Percentiles rank a stretch among this genome's conserved stretches.
Conservation (phyloP, 345 rosid genomes). For the Noccaea caerulescens region DNA sequence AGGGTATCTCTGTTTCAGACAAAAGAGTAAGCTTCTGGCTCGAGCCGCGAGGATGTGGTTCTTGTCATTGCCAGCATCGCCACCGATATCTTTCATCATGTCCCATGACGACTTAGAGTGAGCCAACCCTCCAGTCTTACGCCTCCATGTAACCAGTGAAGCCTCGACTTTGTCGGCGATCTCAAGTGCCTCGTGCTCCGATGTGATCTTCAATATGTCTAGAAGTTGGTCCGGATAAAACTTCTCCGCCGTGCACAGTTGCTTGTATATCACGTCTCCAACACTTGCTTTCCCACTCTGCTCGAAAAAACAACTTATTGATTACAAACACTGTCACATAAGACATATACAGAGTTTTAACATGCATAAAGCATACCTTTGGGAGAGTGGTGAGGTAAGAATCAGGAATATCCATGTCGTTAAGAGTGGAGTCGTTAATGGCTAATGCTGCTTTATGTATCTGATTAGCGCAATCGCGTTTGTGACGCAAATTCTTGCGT, state of each 20-base stretch:
- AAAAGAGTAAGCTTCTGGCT: conserved; percentile 78
- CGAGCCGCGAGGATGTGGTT: conserved; percentile 77
- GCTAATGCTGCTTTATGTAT: conserved; percentile 97
- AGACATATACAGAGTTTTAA: not conserved
- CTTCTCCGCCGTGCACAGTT: conserved; percentile 57
- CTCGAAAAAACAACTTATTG: not conserved
- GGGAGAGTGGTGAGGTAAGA: conserved; percentile 81
- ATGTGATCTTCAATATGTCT: conserved; percentile 61
- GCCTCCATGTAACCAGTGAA: conserved; percentile 92
- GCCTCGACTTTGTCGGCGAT: conserved; percentile 82
- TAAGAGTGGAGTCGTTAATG: conserved; percentile 75
- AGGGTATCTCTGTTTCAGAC: conserved; percentile 86
- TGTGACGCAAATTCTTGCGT: conserved; percentile 64
- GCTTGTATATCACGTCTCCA: conserved; percentile 81
- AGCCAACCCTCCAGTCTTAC: conserved; percentile 74
- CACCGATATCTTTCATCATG: conserved; percentile 77
- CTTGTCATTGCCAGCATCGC: conserved; percentile 70
- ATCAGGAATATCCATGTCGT: conserved; percentile 91
- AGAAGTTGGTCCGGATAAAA: conserved; percentile 80
- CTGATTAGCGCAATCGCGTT: conserved; percentile 76
- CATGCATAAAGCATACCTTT: conserved; percentile 51
- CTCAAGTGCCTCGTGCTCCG: conserved; percentile 95
- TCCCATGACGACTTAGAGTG: conserved; percentile 86
- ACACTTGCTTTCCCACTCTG: conserved; percentile 86
- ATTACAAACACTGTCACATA: not conserved